These are phyloP conservation scores for Phytopythium vexans DNA, from an alignment of 352 stramenopile genomes.

Conservation along the genomic window DNA sequence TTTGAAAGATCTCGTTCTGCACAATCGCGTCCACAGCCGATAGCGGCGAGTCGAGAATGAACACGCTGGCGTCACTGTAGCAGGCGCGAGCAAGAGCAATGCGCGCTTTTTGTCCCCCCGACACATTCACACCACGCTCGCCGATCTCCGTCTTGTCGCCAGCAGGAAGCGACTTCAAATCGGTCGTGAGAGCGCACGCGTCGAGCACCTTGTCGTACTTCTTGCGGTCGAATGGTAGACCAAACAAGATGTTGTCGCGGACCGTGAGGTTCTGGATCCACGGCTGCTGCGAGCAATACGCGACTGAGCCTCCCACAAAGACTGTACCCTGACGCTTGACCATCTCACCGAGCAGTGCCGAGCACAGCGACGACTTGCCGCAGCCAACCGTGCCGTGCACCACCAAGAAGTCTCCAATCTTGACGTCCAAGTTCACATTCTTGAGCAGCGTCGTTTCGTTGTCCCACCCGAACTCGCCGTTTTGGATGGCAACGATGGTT, in stretches of 20 bases:
- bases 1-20: no score
- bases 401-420: slow-evolving; percentile 78
- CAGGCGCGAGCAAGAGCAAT: no score
- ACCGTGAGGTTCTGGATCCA: slow-evolving; percentile 54
- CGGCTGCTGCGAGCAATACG: slow-evolving; percentile 62
- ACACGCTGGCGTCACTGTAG: no score
- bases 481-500: no score
- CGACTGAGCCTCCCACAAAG: slow-evolving; percentile 45
- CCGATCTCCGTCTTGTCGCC: slow-evolving; percentile 78
- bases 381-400: slow-evolving; percentile 89
- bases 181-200: slow-evolving; percentile 54
- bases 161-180: slow-evolving; percentile 60
- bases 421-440: no score
- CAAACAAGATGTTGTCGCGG: slow-evolving; percentile 61
- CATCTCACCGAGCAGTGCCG: no score
- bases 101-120: no score
- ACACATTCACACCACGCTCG: no score
- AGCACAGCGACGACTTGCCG: slow-evolving; percentile 79
- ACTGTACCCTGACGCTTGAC: slow-evolving; percentile 25
- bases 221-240: slow-evolving; percentile 39
- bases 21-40: no score
- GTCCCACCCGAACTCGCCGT: slow-evolving; percentile 37
- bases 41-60: no score
- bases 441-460: slow-evolving; percentile 19
- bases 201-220: slow-evolving; percentile 60